Conservation (phyloP, 1,284 basidiomycete species). For the Irpex sp. region DNA sequence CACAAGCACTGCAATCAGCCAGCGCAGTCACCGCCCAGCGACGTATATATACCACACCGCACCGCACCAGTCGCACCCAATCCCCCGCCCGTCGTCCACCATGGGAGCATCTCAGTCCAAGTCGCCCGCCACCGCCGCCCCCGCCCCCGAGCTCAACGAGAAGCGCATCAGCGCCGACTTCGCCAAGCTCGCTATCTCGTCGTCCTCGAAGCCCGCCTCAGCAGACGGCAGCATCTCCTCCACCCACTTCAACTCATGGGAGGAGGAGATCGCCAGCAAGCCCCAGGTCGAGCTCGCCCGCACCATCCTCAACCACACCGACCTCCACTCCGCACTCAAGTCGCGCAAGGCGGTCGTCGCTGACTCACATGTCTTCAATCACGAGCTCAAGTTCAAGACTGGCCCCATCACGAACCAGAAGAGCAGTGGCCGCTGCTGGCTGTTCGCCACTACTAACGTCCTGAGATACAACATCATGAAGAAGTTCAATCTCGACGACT, state of each 20-base stretch:
- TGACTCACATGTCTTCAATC: constrained; percentile 83
- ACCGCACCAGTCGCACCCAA: neutral
- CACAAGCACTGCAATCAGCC: neutral
- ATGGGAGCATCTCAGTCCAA: constrained; percentile 55
- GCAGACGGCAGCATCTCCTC: constrained; percentile 55
- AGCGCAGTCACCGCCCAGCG: neutral
- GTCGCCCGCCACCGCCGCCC: constrained; percentile 23
- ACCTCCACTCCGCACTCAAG: constrained; percentile 63
- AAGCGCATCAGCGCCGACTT: constrained; percentile 21
- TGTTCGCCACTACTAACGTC: constrained; percentile 88
- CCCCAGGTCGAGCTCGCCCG: constrained; percentile 74
- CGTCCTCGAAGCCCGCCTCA: constrained; percentile 21
- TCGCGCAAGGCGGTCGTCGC: constrained; percentile 59
- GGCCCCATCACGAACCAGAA: constrained; percentile 86
- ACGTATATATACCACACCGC: neutral
- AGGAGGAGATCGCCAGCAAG: constrained; percentile 47
- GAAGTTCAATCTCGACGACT: constrained; percentile 79
- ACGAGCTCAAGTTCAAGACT: constrained; percentile 73
- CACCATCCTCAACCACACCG: constrained; percentile 72
- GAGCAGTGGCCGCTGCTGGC: constrained; percentile 85
- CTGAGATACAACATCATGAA: constrained; percentile 82
- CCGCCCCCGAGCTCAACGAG: constrained; percentile 26
- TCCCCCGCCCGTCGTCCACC: constrained; percentile 2
- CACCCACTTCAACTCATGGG: constrained; percentile 60
- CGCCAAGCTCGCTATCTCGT: constrained; percentile 15